Base-by-base conservation (phyloP, 2,329 filamentous ascomycete genomes). In the Sordariomycetes sp. region DNA sequence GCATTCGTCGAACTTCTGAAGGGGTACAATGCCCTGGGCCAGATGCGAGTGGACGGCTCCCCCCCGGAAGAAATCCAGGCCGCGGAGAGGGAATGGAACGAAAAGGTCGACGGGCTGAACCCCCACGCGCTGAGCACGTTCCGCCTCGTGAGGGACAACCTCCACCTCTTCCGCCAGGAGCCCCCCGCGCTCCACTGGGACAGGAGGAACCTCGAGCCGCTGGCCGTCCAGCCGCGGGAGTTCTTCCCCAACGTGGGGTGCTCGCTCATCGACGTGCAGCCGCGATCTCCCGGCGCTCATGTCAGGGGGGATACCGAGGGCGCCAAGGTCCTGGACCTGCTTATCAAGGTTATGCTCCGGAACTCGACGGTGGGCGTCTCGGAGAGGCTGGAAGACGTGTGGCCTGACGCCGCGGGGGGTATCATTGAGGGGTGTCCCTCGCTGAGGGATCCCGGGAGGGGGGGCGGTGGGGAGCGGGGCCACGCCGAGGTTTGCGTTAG, bases 201-300 rank as follows among this genome's bases (percentile, higher is more conserved):
- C 67, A 76, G 79, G 1, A 82, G 90, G 17, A 70, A 74, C 1
- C 83, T 81, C 64, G 89, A 95, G 64, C 87, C 89, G 0, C 73
- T 96, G 17, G 68, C 73, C 25, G 77, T 81, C 2, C 60, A 73
- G 4, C 55, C 69, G 0, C 64, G 77, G 1, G 90, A 95, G 62
- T 85, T 89, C 64, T 89, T 77, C 66, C 89, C 89, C 1, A 73
- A 77, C 25, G 68, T 75, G 10, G 71, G 75, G 7, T 73, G 81
- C 57, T 70, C 74, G 12, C 78, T 92, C 3, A 66, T 90, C 17
- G 87, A 90, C 66, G 73, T 89, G 59, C 79, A 84, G 61, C 87
- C 88, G 3, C 76, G 77, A 62, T 65, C 73, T 2, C 69, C 77
- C 60, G 73, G 76, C 62, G 74, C 72, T 1, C 62, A 80, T 1